phyloP scores from a whole-genome alignment of 139 green algal genomes.

The Coelastrella sp. region DNA sequence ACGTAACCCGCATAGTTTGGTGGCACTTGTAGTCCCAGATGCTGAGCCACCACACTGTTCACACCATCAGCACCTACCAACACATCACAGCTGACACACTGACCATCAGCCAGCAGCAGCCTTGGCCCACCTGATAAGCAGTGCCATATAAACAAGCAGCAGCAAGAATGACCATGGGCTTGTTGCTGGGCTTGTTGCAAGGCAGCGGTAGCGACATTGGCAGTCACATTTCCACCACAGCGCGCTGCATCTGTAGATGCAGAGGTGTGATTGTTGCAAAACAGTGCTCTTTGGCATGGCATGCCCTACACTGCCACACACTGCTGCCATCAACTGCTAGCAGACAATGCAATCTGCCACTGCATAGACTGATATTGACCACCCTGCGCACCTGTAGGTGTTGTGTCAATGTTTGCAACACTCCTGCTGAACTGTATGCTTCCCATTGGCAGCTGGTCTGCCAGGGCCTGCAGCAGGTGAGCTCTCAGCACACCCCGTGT shows the following conservation, averaged over 20 bases:
- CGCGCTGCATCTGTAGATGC: not conserved
- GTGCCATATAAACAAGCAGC: not conserved
- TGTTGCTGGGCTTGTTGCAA: too few relatives aligned
- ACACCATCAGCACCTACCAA: slow-evolving; percentile 76
- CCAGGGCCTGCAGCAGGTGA: slow-evolving; percentile 60
- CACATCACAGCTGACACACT: slow-evolving; percentile 46
- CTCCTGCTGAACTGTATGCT: slow-evolving; percentile 53
- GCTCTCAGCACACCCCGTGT: slow-evolving; percentile 70
- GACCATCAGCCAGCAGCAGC: slow-evolving; percentile 53
- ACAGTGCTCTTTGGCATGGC: too few relatives aligned
- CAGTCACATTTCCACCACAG: not conserved
- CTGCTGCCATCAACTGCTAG: too few relatives aligned
- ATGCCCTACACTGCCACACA: too few relatives aligned
- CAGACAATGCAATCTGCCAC: too few relatives aligned
- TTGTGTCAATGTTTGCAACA: slow-evolving; percentile 19
- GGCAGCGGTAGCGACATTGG: not conserved
- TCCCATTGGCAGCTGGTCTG: slow-evolving; percentile 46
- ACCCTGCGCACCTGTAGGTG: not conserved
- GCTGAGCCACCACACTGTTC: slow-evolving; percentile 55
- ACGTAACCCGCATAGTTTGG: slow-evolving; percentile 61
- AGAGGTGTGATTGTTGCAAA: too few relatives aligned
- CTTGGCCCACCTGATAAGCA: not conserved
- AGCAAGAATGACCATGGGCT: not conserved
- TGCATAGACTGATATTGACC: not conserved
- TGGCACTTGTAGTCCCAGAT: slow-evolving; percentile 46